A percentile compares a stretch with the other conserved stretches of the same genome.
Evolutionary conservation across 2,329 filamentous ascomycete species (phyloP).

Genomic region (Phaeoacremonium minimum): DNA sequence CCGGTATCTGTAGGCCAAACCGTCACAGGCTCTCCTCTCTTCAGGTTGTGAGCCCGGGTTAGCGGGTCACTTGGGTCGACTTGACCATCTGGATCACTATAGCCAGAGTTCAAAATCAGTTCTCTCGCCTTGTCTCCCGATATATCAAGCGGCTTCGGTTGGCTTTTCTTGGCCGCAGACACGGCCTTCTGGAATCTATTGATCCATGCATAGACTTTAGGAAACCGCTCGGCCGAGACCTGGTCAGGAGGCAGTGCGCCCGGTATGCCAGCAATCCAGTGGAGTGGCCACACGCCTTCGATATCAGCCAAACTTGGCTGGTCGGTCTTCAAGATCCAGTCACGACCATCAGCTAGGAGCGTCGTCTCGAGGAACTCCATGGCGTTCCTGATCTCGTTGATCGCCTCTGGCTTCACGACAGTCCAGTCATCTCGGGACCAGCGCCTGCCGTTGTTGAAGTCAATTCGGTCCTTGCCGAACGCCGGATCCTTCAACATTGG

Average conservation of each 20-base stretch:
- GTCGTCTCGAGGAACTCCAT: slow-evolving; percentile 58
- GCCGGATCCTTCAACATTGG: slow-evolving; percentile 50
- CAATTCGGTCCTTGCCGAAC: slow-evolving; percentile 54
- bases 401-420: slow-evolving; percentile 43
- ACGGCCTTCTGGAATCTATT: slow-evolving; percentile 51
- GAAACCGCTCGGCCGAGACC: slow-evolving; percentile 50
- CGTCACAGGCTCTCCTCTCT: slow-evolving; percentile 48
- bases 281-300: slow-evolving; percentile 63
- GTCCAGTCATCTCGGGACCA: slow-evolving; percentile 17
- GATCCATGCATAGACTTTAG: slow-evolving; percentile 60
- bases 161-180: slow-evolving; percentile 30
- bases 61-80: slow-evolving; percentile 46
- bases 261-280: slow-evolving; percentile 57
- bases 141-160: slow-evolving; percentile 32
- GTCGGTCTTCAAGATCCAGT: slow-evolving; percentile 55
- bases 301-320: slow-evolving; percentile 60
- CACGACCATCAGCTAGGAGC: slow-evolving; percentile 60
- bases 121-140: slow-evolving; percentile 50
- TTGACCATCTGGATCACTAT: slow-evolving; percentile 35
- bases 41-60: slow-evolving; percentile 39
- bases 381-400: slow-evolving; percentile 47
- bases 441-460: slow-evolving; percentile 22
- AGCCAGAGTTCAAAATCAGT: slow-evolving; percentile 38
- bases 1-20: slow-evolving; percentile 62
- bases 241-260: slow-evolving; percentile 47